A percentile compares a stretch with the other conserved stretches of the same genome.
Conservation (phyloP, 768 basidiomycete species). For the Paxillus involutus region DNA sequence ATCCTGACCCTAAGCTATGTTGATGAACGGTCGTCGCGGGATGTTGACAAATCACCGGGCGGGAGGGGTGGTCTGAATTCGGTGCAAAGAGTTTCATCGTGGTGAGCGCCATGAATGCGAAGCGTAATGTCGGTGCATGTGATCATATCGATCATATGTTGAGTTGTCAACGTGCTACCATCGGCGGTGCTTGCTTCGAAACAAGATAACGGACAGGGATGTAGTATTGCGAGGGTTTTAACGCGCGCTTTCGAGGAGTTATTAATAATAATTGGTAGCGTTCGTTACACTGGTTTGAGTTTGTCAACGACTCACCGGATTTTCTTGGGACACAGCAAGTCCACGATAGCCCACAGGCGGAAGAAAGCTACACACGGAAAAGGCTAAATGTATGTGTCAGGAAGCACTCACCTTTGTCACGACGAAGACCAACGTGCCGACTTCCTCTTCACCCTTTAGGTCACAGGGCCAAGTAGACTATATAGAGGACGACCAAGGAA, state of each 20-base stretch:
- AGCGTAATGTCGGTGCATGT: too few relatives aligned
- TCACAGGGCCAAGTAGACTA: neutral
- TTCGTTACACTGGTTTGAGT: neutral
- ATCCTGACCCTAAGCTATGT: neutral
- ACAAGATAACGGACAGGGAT: neutral
- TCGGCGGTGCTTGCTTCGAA: neutral
- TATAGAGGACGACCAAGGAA: conserved; percentile 7
- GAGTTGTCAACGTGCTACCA: neutral
- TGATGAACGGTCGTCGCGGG: neutral
- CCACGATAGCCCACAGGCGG: neutral
- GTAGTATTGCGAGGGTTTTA: neutral
- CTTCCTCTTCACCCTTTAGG: neutral
- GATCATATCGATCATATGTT: too few relatives aligned
- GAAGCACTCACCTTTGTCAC: neutral
- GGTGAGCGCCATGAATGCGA: too few relatives aligned
- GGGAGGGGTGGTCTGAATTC: too few relatives aligned
- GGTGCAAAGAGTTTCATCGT: neutral
- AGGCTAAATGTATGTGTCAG: neutral
- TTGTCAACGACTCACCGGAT: neutral
- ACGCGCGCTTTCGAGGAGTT: neutral
- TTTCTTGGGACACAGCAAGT: neutral
- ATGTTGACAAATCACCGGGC: neutral
- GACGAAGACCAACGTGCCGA: too few relatives aligned
- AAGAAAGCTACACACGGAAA: neutral
- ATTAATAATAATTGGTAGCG: neutral